These are phyloP conservation scores for Candida silvicultrix DNA, from an alignment of 805 yeast species.

Conservation along the genomic window DNA sequence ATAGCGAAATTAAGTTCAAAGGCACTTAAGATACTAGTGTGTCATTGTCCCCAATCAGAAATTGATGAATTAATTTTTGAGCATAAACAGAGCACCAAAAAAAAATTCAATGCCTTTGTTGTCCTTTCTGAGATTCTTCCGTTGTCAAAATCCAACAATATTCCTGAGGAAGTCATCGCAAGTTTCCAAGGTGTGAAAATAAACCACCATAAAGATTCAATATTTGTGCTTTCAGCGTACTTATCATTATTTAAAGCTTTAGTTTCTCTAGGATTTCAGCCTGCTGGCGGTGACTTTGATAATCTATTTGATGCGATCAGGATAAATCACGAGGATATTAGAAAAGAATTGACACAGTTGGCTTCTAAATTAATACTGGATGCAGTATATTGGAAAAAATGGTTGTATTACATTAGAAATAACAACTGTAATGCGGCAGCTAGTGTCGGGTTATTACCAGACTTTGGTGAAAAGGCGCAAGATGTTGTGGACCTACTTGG, in stretches of 20 bases:
- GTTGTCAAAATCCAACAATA: slow-evolving; percentile 1
- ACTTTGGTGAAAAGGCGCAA: slow-evolving; percentile 3
- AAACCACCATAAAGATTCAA: slow-evolving; percentile 18
- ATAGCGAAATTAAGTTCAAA: slow-evolving; percentile 35
- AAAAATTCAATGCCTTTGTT: slow-evolving; percentile 11
- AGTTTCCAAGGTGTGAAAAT: slow-evolving; percentile 8
- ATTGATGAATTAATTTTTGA: slow-evolving; percentile 1
- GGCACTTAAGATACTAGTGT: slow-evolving; percentile 24
- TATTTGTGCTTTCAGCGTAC: slow-evolving; percentile 17
- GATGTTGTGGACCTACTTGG: slow-evolving; percentile 9
- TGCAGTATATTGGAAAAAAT: slow-evolving; percentile 15
- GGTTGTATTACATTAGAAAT: slow-evolving; percentile 31
- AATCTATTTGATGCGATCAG: slow-evolving; percentile 19
- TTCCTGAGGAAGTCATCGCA: slow-evolving; percentile 3
- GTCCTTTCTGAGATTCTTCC: slow-evolving; percentile 16
- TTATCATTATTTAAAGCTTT: slow-evolving; percentile 18
- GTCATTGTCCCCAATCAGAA: background rate
- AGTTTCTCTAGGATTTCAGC: background rate
- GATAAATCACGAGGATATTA: slow-evolving; percentile 10
- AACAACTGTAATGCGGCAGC: slow-evolving; percentile 33
- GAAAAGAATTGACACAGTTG: slow-evolving; percentile 3
- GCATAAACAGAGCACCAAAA: slow-evolving; percentile 4
- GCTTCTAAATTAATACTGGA: slow-evolving; percentile 9
- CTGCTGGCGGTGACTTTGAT: slow-evolving; percentile 3
- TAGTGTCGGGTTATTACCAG: slow-evolving; percentile 25